phyloP scores from a whole-genome alignment of 768 basidiomycete species.

The Trichaptum fuscoviolaceum region DNA sequence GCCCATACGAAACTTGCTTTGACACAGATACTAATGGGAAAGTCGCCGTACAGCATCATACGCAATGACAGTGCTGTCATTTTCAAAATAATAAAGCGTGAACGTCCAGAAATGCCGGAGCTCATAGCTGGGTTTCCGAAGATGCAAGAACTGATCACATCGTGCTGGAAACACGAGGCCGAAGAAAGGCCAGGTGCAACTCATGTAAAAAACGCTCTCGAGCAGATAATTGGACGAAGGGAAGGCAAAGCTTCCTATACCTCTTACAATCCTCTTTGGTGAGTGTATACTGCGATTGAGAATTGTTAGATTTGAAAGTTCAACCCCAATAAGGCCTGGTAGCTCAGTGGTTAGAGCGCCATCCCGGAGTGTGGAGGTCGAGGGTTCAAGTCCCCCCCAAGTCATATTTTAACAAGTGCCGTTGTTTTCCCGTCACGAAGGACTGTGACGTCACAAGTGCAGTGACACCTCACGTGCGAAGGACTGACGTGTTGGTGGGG shows the following conservation, averaged over 20 bases:
- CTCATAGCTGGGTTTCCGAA: conserved; percentile 6
- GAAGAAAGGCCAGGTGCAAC: conserved; percentile 11
- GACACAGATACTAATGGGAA: conserved; percentile 17
- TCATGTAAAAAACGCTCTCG: not conserved
- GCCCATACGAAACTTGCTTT: conserved; percentile 8
- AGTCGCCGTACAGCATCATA: conserved; percentile 17
- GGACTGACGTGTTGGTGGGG: no score
- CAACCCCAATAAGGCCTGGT: no score
- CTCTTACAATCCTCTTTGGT: not conserved
- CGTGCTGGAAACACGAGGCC: conserved; percentile 17
- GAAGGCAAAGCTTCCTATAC: not conserved
- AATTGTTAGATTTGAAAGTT: no score
- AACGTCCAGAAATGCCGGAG: conserved; percentile 17
- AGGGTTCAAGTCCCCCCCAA: no score
- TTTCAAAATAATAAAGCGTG: conserved; percentile 15
- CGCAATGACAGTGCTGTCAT: conserved; percentile 22
- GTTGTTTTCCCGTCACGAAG: no score
- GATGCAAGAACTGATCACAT: conserved; percentile 12
- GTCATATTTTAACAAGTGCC: no score
- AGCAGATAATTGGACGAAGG: not conserved
- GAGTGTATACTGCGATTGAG: no score
- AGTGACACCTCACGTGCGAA: no score
- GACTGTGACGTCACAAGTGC: no score
- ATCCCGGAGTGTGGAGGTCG: no score
- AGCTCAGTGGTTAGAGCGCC: no score